Conservation (phyloP, 768 basidiomycete species). For the Strobilomyces echinocephalus region DNA sequence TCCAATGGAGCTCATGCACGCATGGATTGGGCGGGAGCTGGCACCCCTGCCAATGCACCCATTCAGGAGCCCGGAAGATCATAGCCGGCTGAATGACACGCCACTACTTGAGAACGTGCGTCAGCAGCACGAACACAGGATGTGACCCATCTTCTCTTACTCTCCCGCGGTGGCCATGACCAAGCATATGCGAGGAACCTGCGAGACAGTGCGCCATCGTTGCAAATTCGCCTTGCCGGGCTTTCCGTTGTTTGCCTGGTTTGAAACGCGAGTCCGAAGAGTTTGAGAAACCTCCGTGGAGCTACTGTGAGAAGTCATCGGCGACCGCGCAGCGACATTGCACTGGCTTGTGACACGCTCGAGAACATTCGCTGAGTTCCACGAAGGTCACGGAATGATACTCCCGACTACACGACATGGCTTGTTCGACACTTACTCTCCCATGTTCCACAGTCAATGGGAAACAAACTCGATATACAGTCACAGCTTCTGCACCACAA, state of each 20-base stretch:
- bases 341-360: neutral
- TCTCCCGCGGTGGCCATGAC: conserved; percentile 11
- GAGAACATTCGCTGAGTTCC: conserved; percentile 5
- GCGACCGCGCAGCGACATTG: neutral
- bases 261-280: no score
- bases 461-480: no score
- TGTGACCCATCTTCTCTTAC: conserved; percentile 12
- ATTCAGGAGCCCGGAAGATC: neutral
- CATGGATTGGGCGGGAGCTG: neutral
- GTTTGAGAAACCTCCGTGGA: neutral
- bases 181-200: neutral
- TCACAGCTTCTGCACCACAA: neutral
- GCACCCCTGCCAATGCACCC: neutral
- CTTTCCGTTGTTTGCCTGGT: neutral
- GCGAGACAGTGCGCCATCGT: neutral
- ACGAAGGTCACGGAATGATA: neutral
- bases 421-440: no score
- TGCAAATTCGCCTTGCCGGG: neutral
- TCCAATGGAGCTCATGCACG: neutral
- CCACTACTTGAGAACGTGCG: conserved; percentile 13
- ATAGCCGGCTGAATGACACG: conserved; percentile 11
- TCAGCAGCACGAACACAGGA: conserved; percentile 12
- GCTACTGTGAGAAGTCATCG: neutral
- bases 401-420: no score
- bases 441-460: no score